Percentiles rank a stretch among this genome's conserved stretches.
These are phyloP conservation scores for Dissophora ornata DNA, from an alignment of 192 early-diverging fungal genomes.

Conservation along the genomic window DNA sequence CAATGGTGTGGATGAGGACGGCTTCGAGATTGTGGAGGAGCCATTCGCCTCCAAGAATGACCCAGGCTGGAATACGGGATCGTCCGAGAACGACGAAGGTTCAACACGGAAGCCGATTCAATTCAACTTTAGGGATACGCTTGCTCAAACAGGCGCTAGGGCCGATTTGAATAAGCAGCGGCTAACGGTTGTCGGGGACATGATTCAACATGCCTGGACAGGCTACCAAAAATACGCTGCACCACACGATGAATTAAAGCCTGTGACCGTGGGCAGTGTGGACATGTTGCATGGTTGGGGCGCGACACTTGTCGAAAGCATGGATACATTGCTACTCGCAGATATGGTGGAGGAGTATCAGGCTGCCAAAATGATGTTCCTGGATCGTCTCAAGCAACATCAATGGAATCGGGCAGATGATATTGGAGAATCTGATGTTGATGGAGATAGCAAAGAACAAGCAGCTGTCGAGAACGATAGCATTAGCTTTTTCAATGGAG, in stretches of 20 bases:
- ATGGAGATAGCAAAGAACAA: no score
- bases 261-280: constrained; percentile 58
- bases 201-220: constrained; percentile 40
- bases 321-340: constrained; percentile 81
- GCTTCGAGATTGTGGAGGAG: constrained; percentile 30
- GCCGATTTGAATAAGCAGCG: constrained; percentile 6
- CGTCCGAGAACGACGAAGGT: no score
- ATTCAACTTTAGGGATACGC: constrained; percentile 8
- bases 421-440: no score
- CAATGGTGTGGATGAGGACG: constrained; percentile 27
- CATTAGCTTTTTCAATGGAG: constrained; percentile 71
- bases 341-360: constrained; percentile 68
- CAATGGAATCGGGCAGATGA: background rate
- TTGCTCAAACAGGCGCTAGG: background rate
- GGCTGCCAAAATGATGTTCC: constrained; percentile 62
- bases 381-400: constrained; percentile 49
- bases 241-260: constrained; percentile 16
- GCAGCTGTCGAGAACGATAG: background rate
- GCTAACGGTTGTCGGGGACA: constrained; percentile 1
- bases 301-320: constrained; percentile 73
- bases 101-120: no score
- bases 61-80: no score
- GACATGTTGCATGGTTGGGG: no score
- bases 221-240: constrained; percentile 21
- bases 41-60: background rate